A percentile compares a stretch with the other conserved stretches of the same genome.
phyloP scores from a whole-genome alignment of 306 rosid species.

The Ziziphus jujuba region DNA sequence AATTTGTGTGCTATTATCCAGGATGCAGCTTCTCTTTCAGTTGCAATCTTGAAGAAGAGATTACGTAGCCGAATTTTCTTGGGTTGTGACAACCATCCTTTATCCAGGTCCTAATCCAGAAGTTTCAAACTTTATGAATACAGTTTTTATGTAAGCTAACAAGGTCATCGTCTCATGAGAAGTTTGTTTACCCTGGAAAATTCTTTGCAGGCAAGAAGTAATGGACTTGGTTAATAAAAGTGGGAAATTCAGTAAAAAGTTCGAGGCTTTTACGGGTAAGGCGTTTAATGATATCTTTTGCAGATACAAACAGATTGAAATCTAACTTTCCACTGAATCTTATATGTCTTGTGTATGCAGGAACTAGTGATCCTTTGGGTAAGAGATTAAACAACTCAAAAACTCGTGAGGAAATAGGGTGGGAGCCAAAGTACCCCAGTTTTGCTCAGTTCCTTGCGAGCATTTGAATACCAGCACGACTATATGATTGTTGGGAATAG shows the following conservation, averaged over 20 bases:
- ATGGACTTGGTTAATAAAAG: conserved; percentile 82
- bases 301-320: not conserved
- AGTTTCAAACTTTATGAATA: too few relatives aligned
- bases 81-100: conserved; percentile 94
- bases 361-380: conserved; percentile 76
- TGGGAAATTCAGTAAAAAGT: conserved; percentile 71
- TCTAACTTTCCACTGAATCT: not conserved
- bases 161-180: conserved; percentile 3
- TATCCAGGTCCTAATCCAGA: conserved; percentile 65
- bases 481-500: conserved; percentile 2
- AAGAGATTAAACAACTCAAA: conserved; percentile 83
- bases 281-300: conserved; percentile 2
- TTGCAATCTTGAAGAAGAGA: conserved; percentile 78
- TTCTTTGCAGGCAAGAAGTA: conserved; percentile 80
- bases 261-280: conserved; percentile 77
- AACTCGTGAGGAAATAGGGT: conserved; percentile 75
- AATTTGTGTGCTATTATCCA: conserved; percentile 25
- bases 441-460: conserved; percentile 69
- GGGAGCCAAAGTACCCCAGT: conserved; percentile 92
- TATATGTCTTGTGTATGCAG: conserved; percentile 34
- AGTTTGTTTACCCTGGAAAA: conserved; percentile 13
- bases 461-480: conserved; percentile 38
- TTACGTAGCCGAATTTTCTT: conserved; percentile 59
- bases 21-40: conserved; percentile 90
- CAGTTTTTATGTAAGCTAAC: not conserved